phyloP scores from a whole-genome alignment of 202 grass and related monocot genomes.

The Musa balbisiana region DNA sequence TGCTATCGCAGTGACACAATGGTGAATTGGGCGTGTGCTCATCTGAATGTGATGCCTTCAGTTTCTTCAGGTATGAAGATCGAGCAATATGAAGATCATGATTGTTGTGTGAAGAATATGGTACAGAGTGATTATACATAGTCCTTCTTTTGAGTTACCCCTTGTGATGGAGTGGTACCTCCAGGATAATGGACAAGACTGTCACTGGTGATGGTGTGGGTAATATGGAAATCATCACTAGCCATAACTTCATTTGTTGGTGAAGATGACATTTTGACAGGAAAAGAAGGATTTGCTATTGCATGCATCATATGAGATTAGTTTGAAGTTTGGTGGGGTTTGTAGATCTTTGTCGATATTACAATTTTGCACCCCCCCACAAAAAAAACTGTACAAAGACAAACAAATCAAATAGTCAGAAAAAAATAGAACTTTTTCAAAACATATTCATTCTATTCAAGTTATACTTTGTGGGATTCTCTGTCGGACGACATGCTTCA shows the following conservation, averaged over 20 bases:
- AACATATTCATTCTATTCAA: too few relatives aligned
- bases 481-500: too few relatives aligned
- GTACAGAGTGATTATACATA: background rate
- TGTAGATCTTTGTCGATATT: conserved; percentile 19
- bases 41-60: background rate
- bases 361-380: conserved; percentile 1
- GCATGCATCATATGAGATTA: background rate
- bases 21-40: too few relatives aligned
- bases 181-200: background rate
- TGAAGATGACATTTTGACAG: background rate
- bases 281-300: background rate
- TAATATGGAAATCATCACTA: background rate
- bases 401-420: background rate
- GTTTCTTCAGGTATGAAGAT: background rate
- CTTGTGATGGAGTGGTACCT: background rate
- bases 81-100: background rate
- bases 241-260: background rate
- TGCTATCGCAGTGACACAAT: background rate
- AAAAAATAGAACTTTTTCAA: background rate
- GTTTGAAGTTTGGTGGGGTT: conserved; percentile 9
- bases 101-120: background rate
- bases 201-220: background rate
- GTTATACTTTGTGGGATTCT: too few relatives aligned
- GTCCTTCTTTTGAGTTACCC: background rate
- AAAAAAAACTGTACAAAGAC: conserved; percentile 18